phyloP scores from a whole-genome alignment of 768 basidiomycete genomes.

The Mycena polygramma region DNA sequence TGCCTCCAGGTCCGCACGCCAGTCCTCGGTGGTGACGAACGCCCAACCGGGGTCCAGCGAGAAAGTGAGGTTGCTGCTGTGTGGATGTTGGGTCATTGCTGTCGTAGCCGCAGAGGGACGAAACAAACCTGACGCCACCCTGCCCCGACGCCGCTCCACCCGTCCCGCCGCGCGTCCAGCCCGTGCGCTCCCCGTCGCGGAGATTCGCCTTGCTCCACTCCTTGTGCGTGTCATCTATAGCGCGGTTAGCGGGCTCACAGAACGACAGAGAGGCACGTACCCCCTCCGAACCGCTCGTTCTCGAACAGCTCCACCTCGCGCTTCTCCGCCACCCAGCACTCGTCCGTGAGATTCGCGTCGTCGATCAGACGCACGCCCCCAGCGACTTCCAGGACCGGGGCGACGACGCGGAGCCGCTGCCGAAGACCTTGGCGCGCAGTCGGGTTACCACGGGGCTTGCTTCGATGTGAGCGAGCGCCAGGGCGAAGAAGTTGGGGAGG shows the following conservation, averaged over 20 bases:
- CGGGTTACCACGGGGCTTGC: conserved; percentile 11
- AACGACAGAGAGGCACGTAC: conserved; percentile 14
- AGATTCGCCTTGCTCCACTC: conserved; percentile 63
- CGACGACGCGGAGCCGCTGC: neutral
- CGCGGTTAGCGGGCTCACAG: neutral
- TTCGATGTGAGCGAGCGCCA: conserved; percentile 5
- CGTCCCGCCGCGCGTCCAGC: conserved; percentile 84
- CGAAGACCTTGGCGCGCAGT: conserved; percentile 17
- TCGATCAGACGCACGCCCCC: conserved; percentile 62
- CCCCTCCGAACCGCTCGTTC: conserved; percentile 76
- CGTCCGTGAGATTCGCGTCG: conserved; percentile 74
- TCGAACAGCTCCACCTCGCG: conserved; percentile 83
- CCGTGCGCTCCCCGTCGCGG: conserved; percentile 60
- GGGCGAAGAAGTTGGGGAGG: conserved; percentile 42
- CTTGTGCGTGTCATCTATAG: conserved; percentile 36
- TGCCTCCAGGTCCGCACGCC: conserved; percentile 75
- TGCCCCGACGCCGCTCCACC: conserved; percentile 71
- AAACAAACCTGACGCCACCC: conserved; percentile 74
- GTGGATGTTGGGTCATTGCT: conserved; percentile 34
- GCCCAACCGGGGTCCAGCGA: conserved; percentile 80
- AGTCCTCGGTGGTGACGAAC: conserved; percentile 83
- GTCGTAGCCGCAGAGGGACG: neutral
- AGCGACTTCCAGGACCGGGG: conserved; percentile 36
- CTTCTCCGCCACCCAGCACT: conserved; percentile 74
- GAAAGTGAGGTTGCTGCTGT: conserved; percentile 86